These are phyloP conservation scores for Byssothecium circinans DNA, from an alignment of 2,329 filamentous ascomycete genomes.

Conservation along the genomic window DNA sequence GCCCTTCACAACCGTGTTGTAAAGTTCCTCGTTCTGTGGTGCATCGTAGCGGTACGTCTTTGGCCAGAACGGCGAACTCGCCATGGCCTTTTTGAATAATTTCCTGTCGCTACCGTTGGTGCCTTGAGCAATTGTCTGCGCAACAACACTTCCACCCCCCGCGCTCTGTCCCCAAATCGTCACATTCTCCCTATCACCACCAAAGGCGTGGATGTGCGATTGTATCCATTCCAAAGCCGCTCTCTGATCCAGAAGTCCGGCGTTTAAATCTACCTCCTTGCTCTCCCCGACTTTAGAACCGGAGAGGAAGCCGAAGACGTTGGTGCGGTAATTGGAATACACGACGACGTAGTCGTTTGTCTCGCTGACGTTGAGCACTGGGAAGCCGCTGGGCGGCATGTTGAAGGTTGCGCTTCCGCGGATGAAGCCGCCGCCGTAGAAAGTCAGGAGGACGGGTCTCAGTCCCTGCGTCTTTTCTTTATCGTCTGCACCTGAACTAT, in stretches of 20 bases:
- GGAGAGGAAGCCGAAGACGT: conserved; percentile 60
- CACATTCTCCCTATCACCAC: conserved; percentile 56
- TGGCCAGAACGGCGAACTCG: conserved; percentile 61
- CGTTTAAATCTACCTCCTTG: conserved; percentile 53
- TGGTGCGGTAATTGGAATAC: conserved; percentile 59
- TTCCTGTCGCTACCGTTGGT: conserved; percentile 45
- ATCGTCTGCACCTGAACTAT: too few relatives aligned
- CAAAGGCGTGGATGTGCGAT: conserved; percentile 55
- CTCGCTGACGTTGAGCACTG: conserved; percentile 58
- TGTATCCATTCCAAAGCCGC: conserved; percentile 58
- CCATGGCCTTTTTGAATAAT: conserved; percentile 56
- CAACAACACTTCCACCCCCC: conserved; percentile 57
- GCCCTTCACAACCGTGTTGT: conserved; percentile 49
- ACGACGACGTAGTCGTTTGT: conserved; percentile 56
- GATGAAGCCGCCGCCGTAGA: conserved; percentile 65
- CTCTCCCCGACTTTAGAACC: conserved; percentile 52
- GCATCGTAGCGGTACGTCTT: conserved; percentile 59
- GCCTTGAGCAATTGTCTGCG: conserved; percentile 55
- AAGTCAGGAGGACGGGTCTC: conserved; percentile 61
- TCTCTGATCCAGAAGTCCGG: conserved; percentile 56
- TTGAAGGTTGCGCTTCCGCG: conserved; percentile 58
- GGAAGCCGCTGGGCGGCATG: conserved; percentile 60
- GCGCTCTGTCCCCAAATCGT: conserved; percentile 61
- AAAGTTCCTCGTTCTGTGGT: conserved; percentile 55
- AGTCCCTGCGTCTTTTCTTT: conserved; percentile 29